Evolutionary conservation across 176 grass and related monocot genomes (phyloP).

Genomic region (Triticum aestivum): DNA sequence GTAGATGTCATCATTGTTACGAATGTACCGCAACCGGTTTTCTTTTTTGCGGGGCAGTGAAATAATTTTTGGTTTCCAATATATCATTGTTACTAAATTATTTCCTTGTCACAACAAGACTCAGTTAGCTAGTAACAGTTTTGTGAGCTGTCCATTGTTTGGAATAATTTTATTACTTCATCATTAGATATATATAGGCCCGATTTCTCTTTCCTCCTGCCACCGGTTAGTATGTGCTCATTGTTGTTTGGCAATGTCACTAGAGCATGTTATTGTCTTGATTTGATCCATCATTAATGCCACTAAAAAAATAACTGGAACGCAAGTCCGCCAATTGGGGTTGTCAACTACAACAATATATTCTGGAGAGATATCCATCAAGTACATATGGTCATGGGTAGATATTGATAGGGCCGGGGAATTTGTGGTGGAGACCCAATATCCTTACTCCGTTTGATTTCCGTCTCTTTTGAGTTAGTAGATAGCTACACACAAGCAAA

Average conservation of each 20-base stretch:
- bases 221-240: background rate
- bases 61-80: no score
- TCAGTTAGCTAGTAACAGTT: background rate
- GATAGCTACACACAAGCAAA: no score
- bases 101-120: no score
- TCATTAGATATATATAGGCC: constrained; percentile 12
- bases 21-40: no score
- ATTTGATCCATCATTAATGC: background rate
- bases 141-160: background rate
- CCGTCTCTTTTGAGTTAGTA: constrained; percentile 15
- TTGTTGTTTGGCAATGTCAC: constrained; percentile 14
- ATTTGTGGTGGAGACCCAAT: constrained; percentile 4
- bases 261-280: background rate
- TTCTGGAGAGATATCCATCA: constrained; percentile 13
- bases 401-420: constrained; percentile 19
- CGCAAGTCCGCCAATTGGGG: background rate
- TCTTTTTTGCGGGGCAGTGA: no score
- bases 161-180: background rate
- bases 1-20: no score
- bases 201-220: background rate
- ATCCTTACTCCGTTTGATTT: constrained; percentile 14
- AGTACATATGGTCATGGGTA: constrained; percentile 19
- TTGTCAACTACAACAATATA: constrained; percentile 1
- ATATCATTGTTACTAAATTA: no score
- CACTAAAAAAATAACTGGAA: constrained; percentile 1